A percentile compares a stretch with the other conserved stretches of the same genome.
phyloP scores from a whole-genome alignment of 495 filamentous ascomycete species.

The Xylaria grammica region DNA sequence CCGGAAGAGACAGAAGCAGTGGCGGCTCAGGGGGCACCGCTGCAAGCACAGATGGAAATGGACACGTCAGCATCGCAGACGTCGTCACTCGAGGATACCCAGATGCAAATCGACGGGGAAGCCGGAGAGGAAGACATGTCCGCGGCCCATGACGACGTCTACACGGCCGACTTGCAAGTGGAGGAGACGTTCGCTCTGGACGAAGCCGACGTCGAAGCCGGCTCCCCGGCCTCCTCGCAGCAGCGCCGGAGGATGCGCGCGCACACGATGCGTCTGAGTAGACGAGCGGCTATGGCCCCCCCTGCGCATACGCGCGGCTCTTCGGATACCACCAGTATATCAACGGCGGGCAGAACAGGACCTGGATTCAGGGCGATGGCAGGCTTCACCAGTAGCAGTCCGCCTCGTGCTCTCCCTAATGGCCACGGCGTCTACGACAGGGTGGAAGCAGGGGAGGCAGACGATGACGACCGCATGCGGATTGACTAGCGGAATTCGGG shows the following conservation, averaged over 20 bases:
- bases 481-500: neutral
- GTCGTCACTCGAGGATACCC: neutral
- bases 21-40: neutral
- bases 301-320: slow-evolving; percentile 3
- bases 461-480: neutral
- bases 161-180: slow-evolving; percentile 5
- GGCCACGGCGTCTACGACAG: neutral
- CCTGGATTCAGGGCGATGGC: neutral
- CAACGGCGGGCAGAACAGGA: neutral
- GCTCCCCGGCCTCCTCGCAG: neutral
- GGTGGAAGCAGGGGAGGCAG: neutral
- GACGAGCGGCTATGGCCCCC: neutral
- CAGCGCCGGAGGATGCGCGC: slow-evolving; percentile 13
- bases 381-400: slow-evolving; percentile 7
- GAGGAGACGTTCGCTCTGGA: neutral
- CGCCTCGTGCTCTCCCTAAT: neutral
- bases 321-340: neutral
- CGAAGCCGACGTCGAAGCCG: slow-evolving; percentile 7
- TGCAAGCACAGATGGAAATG: neutral
- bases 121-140: neutral
- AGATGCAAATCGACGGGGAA: slow-evolving; percentile 1
- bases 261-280: slow-evolving; percentile 1
- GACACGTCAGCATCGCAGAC: neutral
- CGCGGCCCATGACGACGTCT: neutral
- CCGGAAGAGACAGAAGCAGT: neutral